phyloP scores from a whole-genome alignment of 1,284 basidiomycete species.

The Cryptococcus jaspeensis region DNA sequence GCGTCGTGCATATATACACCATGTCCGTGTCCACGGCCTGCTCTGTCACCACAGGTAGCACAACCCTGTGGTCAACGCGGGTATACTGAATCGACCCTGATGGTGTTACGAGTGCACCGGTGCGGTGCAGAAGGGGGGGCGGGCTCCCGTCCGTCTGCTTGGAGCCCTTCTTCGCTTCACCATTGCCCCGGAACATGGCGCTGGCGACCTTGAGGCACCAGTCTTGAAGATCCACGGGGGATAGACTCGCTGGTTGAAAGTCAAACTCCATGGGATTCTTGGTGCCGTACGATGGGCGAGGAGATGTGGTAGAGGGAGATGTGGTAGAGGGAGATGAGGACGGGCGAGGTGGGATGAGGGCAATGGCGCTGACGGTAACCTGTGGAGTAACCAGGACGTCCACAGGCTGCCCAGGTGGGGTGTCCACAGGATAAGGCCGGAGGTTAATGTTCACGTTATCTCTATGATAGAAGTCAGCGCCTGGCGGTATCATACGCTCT shows the following conservation, averaged over 20 bases:
- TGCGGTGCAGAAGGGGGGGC: neutral
- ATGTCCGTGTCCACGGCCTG: slow-evolving; percentile 40
- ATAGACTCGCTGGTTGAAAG: slow-evolving; percentile 16
- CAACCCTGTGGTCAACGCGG: slow-evolving; percentile 20
- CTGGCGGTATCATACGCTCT: neutral
- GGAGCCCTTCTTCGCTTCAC: neutral
- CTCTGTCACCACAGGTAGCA: slow-evolving; percentile 27
- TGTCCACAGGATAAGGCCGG: neutral
- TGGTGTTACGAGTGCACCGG: slow-evolving; percentile 9
- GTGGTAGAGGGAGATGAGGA: neutral
- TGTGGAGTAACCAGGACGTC: slow-evolving; percentile 5
- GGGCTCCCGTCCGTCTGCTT: no score
- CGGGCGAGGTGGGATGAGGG: slow-evolving; percentile 14
- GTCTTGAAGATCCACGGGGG: slow-evolving; percentile 19
- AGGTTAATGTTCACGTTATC: neutral
- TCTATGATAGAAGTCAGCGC: slow-evolving; percentile 12
- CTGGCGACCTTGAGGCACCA: slow-evolving; percentile 27
- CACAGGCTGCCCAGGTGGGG: neutral
- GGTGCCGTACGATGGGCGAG: neutral
- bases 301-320: slow-evolving; percentile 5
- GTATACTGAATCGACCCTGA: slow-evolving; percentile 12
- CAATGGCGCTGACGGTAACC: slow-evolving; percentile 35
- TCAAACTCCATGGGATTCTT: no score
- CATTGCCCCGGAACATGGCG: slow-evolving; percentile 29
- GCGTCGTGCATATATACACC: slow-evolving; percentile 72